phyloP scores from a whole-genome alignment of 345 rosid genomes.

The Camelina sativa region DNA sequence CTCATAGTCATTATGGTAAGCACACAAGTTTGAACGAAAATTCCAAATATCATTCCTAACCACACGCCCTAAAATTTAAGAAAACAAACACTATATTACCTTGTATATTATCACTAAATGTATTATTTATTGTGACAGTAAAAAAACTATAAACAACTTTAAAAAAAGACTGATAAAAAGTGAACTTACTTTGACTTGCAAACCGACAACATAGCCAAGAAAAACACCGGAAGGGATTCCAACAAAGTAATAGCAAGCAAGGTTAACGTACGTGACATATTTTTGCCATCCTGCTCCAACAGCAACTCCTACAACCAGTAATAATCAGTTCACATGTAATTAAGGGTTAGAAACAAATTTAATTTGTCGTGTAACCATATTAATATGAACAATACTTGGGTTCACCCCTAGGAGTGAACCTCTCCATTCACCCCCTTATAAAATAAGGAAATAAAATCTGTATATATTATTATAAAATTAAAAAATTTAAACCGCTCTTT shows the following conservation, averaged over 20 bases:
- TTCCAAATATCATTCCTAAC: conserved; percentile 76
- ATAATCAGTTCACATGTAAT: not conserved
- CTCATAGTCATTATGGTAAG: conserved; percentile 42
- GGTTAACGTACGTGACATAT: conserved; percentile 65
- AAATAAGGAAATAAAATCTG: too few relatives aligned
- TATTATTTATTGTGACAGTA: not conserved
- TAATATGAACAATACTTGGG: too few relatives aligned
- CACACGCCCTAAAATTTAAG: conserved; percentile 62
- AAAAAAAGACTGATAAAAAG: not conserved
- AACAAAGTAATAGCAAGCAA: conserved; percentile 67
- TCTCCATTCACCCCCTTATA: too few relatives aligned
- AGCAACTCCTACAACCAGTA: conserved; percentile 60
- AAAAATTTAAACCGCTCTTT: too few relatives aligned
- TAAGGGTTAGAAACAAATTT: not conserved
- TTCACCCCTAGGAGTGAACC: too few relatives aligned
- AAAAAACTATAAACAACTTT: not conserved
- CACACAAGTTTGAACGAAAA: conserved; percentile 50
- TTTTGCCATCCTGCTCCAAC: conserved; percentile 83
- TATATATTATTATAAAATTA: too few relatives aligned
- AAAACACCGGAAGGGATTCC: conserved; percentile 73
- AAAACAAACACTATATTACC: not conserved
- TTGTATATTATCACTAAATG: not conserved
- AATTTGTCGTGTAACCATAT: not conserved
- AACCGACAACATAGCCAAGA: conserved; percentile 57
- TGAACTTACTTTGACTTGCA: conserved; percentile 67